Base-by-base conservation (phyloP, 139 green algal genomes). In the Eudorina sp. region DNA sequence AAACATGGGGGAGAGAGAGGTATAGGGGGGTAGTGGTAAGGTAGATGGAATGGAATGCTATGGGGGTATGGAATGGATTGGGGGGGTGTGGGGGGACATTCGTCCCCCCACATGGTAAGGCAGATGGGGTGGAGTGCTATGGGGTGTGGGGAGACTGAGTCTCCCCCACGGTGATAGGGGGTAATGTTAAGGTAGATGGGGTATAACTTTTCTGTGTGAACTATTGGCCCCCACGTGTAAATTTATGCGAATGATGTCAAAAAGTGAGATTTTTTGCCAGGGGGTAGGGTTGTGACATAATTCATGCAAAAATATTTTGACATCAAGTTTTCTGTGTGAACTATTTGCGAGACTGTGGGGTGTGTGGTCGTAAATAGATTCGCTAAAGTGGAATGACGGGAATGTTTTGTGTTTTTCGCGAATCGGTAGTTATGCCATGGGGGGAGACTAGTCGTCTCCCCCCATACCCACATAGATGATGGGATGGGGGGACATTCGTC, bases 271-370 rank as follows among this genome's bases (percentile, higher is more conserved):
- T 68, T 68, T 68, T 19, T 8, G 14, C 55, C 55, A 68, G 55
- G 55, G 55, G 19, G 55, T 68, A 34, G 23, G 21, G 14, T 68
- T 68, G 55, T 68, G 55, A 68, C 55, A 68, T 68, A 68, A 68
- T 68, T 68, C 55, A 29, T 68, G 55, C 55, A 68, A 68, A 68
- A 68, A 31, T 68, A 68, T 68, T 68, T 68, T 19, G 55, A 68
- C 55, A 68, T 68, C 23, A 31, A 5, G 55, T 31, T 68, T 68
- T n/a, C 23, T 68, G 55, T 68, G 55, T 68, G 55, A 68, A 68
- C 55, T 68, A 31, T 68, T 68, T 13, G 19, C 14, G 55, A 31
- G 16, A 29, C 13, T 13, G 51, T 60, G 51, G 51, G n/a, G n/a
- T n/a, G n/a, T n/a, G n/a, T n/a, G n/a, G n/a, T n/a, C n/a, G n/a